phyloP scores from a whole-genome alignment of 192 early-diverging fungal genomes.

The Coemansia furcata region DNA sequence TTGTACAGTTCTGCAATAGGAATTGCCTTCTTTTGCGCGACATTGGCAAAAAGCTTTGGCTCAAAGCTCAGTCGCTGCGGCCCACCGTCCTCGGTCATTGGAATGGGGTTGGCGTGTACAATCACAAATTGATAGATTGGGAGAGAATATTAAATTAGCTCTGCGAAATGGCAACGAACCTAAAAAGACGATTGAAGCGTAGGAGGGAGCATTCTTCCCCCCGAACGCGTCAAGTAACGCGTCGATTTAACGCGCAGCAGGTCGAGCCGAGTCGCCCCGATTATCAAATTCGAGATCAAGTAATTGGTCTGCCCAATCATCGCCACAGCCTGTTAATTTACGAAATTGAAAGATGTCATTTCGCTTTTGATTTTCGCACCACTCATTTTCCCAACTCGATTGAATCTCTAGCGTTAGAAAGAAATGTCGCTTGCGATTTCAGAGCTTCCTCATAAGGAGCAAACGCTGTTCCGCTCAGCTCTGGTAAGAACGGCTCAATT shows the following conservation, averaged over 20 bases:
- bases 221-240: neutral
- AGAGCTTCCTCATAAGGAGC: conserved; percentile 52
- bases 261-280: conserved; percentile 8
- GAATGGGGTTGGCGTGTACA: neutral
- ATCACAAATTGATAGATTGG: neutral
- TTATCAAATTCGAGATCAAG: neutral
- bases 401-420: neutral
- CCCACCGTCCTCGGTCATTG: conserved; percentile 40
- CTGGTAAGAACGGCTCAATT: conserved; percentile 29
- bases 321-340: too few relatives aligned
- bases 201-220: neutral
- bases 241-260: conserved; percentile 1
- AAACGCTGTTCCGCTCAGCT: conserved; percentile 46
- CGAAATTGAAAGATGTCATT: neutral
- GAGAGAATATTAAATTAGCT: neutral
- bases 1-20: conserved; percentile 44
- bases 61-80: conserved; percentile 46
- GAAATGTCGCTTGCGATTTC: conserved; percentile 45
- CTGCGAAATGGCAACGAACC: neutral
- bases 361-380: neutral
- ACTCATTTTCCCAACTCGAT: neutral
- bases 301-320: too few relatives aligned
- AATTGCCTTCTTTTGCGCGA: conserved; percentile 44
- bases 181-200: neutral
- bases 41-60: conserved; percentile 47